phyloP scores from a whole-genome alignment of 1,284 basidiomycete species.

The Ustilago vetiveriae region DNA sequence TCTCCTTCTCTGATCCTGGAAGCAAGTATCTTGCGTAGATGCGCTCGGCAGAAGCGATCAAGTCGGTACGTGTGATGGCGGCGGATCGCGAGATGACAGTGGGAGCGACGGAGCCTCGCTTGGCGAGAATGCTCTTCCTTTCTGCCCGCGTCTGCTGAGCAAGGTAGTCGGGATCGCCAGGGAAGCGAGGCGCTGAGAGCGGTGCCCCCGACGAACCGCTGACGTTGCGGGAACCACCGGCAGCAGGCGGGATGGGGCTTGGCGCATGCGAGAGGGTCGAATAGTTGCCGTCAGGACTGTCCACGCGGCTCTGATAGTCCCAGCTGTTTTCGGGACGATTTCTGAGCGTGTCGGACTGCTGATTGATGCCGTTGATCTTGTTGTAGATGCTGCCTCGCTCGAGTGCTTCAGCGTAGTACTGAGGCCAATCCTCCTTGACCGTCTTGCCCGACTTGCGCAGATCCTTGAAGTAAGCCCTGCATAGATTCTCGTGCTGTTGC shows the following conservation, averaged over 20 bases:
- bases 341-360: constrained; percentile 25
- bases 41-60: constrained; percentile 91
- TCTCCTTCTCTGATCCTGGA: constrained; percentile 77
- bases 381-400: constrained; percentile 88
- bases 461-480: constrained; percentile 98
- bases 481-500: constrained; percentile 97
- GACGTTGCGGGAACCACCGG: constrained; percentile 2
- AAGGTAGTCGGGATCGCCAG: constrained; percentile 61
- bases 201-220: constrained; percentile 9
- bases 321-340: constrained; percentile 28
- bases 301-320: constrained; percentile 37
- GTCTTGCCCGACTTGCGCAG: constrained; percentile 89
- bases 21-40: constrained; percentile 91
- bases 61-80: constrained; percentile 86
- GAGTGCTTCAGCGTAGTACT: constrained; percentile 78
- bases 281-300: constrained; percentile 38
- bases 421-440: constrained; percentile 95
- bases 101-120: constrained; percentile 57
- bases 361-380: constrained; percentile 79
- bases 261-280: constrained; percentile 32
- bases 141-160: constrained; percentile 49
- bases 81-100: constrained; percentile 80
- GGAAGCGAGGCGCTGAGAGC: constrained; percentile 51
- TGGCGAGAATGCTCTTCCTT: constrained; percentile 55
- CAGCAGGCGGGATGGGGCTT: constrained; percentile 16